phyloP scores from a whole-genome alignment of 1,139 yeast species.

The Debaryomyces udenii region DNA sequence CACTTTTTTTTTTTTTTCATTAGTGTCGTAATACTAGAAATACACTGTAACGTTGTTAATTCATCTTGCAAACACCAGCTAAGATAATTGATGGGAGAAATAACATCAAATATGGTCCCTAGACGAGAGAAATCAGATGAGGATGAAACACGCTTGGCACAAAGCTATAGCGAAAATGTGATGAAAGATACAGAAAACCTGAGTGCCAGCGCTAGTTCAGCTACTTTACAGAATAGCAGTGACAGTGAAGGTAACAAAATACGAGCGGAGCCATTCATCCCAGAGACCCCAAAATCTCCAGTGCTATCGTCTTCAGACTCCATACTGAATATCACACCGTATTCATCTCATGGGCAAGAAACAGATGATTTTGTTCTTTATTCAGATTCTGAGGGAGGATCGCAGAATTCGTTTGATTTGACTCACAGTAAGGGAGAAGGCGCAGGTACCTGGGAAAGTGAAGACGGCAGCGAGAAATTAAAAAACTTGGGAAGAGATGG shows the following conservation, averaged over 20 bases:
- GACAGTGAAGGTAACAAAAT: background rate
- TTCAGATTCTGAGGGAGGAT: slow-evolving; percentile 45
- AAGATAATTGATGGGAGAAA: background rate
- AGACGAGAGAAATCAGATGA: background rate
- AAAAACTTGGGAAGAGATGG: slow-evolving; percentile 3
- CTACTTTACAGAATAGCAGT: background rate
- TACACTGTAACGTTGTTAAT: background rate
- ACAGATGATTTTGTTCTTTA: slow-evolving; percentile 39
- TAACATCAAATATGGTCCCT: too few relatives aligned
- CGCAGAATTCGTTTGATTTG: slow-evolving; percentile 35
- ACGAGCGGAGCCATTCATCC: slow-evolving; percentile 5
- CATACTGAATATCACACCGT: slow-evolving; percentile 27
- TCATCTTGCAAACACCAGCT: background rate
- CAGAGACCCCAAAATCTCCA: slow-evolving; percentile 29
- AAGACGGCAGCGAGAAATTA: slow-evolving; percentile 6
- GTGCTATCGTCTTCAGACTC: slow-evolving; percentile 22
- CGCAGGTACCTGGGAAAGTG: background rate
- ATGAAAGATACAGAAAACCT: background rate
- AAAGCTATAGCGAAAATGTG: background rate
- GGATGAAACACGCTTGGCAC: background rate
- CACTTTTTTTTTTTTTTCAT: slow-evolving; percentile 1
- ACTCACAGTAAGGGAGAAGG: background rate
- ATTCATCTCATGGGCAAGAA: slow-evolving; percentile 19
- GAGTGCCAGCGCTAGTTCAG: slow-evolving; percentile 12
- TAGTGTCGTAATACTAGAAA: background rate